Base-by-base conservation (phyloP, 352 stramenopile species). In the Pythium phragmiticola region DNA sequence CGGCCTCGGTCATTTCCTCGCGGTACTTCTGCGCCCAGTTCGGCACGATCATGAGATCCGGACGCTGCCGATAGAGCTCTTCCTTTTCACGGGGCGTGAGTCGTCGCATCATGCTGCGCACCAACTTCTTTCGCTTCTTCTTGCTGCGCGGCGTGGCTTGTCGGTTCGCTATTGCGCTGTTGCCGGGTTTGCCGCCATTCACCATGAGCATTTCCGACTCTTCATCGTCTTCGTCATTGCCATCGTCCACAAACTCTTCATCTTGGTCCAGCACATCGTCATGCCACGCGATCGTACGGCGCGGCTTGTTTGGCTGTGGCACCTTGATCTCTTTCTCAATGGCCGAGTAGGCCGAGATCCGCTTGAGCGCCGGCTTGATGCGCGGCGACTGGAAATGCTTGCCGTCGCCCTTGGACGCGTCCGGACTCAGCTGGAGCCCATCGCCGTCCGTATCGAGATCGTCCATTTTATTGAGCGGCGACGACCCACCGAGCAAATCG, bases 1-100 rank as follows among this genome's bases (percentile, higher is more conserved):
- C 81, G 48, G 78, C 76, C 26, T 85, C 84, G 28, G 80, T 76
- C 50, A 95, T 76, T 58, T 92, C 87, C 67, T 95, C 84, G 34
- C 87, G 84, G 56, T 95, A 95, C 60, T 95, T 95, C 52, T 94
- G 84, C 7, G 87, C 87, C 87, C 87, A 95, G 55, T 95, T 95
- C 4, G 87, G 87, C 49, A 93, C 75, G 69, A 95, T 95, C 83
- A 90, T 91, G 56, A 95, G 59, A 42, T 95, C 87, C 21, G 87
- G 87, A 33, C 87, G 84, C 70, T 89, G 74, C 34, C 75, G 63
- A 50, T 95, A 95, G 30, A 95, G 71, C 65, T 90, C 87, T 68
- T 95, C 87, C 60, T 95, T 95, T 63, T 95, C 87, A 21, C 68
- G 79, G 5, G 87, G 81, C 8, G 77, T 94, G 33, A 95, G 73